These are phyloP conservation scores for Penicillium cosmopolitanum DNA, from an alignment of 495 filamentous ascomycete species.

Conservation along the genomic window DNA sequence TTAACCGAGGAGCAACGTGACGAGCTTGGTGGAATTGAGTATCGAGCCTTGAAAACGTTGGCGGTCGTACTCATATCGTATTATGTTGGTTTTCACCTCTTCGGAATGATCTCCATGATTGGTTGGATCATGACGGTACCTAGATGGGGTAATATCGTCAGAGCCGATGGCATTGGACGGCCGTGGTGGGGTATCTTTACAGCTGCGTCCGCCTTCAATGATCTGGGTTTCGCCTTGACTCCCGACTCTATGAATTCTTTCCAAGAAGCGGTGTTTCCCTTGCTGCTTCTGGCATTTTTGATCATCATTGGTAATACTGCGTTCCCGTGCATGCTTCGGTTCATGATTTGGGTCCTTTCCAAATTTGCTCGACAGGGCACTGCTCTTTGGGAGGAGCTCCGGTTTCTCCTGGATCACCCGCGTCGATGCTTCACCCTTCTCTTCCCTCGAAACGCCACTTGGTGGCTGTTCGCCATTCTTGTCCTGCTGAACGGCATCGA, in stretches of 20 bases:
- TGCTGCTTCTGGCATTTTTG: constrained; percentile 76
- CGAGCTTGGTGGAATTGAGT: constrained; percentile 93
- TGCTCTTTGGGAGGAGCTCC: constrained; percentile 81
- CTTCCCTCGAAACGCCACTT: constrained; percentile 87
- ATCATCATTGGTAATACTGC: constrained; percentile 94
- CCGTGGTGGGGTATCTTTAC: constrained; percentile 95
- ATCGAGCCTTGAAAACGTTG: constrained; percentile 84
- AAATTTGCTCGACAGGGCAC: constrained; percentile 60
- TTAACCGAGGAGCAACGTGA: constrained; percentile 88
- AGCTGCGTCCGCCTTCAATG: constrained; percentile 81
- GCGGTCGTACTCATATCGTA: constrained; percentile 76
- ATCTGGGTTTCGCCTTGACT: constrained; percentile 84
- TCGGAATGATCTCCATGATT: constrained; percentile 71
- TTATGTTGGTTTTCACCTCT: constrained; percentile 71
- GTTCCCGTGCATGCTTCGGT: constrained; percentile 89
- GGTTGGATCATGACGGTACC: constrained; percentile 76
- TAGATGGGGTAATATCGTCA: constrained; percentile 63
- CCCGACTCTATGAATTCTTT: constrained; percentile 94
- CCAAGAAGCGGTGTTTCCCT: constrained; percentile 69
- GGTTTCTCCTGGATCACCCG: constrained; percentile 90
- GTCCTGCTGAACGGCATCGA: constrained; percentile 80
- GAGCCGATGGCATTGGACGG: constrained; percentile 60
- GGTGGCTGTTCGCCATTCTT: constrained; percentile 93
- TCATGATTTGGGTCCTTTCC: constrained; percentile 80
- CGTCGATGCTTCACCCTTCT: constrained; percentile 93